A percentile compares a stretch with the other conserved stretches of the same genome.
Conservation (phyloP, 352 stramenopile genomes). For the Phytophthora pluvialis region DNA sequence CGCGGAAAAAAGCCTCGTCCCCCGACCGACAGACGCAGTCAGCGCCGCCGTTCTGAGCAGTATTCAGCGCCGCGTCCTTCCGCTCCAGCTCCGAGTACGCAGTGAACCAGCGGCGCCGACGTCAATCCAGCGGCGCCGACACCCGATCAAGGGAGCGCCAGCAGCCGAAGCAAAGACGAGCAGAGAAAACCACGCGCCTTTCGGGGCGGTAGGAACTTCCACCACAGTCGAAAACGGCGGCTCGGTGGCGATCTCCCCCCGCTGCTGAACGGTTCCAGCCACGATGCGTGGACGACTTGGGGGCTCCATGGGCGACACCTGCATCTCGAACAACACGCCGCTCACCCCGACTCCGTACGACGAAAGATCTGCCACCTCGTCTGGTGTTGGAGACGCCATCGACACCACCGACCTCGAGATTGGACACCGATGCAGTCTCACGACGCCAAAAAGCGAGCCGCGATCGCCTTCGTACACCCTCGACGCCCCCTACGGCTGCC, state of each 20-base stretch:
- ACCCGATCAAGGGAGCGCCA: constrained; percentile 1
- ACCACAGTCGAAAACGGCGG: constrained; percentile 8
- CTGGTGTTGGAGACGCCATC: constrained; percentile 21
- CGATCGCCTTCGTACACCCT: constrained; percentile 23
- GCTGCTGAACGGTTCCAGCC: not conserved
- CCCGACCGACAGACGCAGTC: constrained; percentile 2
- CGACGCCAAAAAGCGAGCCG: constrained; percentile 14
- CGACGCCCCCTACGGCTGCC: constrained; percentile 24
- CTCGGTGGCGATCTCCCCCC: not conserved
- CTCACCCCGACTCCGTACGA: constrained; percentile 23
- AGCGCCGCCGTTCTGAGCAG: constrained; percentile 10
- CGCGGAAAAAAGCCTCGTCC: constrained; percentile 16
- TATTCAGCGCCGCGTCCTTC: constrained; percentile 17
- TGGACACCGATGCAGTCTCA: constrained; percentile 20
- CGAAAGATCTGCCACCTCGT: constrained; percentile 6
- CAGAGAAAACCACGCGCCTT: constrained; percentile 4
- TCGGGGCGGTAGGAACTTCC: constrained; percentile 4
- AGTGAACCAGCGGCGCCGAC: not conserved
- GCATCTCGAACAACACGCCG: constrained; percentile 30
- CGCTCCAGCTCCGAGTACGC: not conserved
- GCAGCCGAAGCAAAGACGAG: not conserved
- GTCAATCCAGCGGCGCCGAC: not conserved
- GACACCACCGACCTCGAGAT: constrained; percentile 12
- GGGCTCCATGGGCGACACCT: constrained; percentile 29
- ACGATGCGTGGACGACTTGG: constrained; percentile 18